phyloP scores from a whole-genome alignment of 495 filamentous ascomycete species.

The Bacidia rubella region DNA sequence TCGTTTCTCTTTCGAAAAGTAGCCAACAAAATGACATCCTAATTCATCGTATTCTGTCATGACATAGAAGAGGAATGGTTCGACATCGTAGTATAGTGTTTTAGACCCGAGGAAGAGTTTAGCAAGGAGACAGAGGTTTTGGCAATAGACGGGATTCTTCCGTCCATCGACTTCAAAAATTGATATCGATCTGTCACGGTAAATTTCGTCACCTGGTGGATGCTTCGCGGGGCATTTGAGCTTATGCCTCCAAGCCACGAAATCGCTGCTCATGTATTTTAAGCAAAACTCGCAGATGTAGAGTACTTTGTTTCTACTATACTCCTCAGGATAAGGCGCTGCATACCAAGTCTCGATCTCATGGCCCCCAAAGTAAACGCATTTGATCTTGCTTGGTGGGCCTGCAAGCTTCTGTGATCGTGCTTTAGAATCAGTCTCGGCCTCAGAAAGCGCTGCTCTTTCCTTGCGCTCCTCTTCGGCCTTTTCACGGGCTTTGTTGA shows the following conservation, averaged over 20 bases:
- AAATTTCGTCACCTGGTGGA: constrained; percentile 94
- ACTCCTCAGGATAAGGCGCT: constrained; percentile 97
- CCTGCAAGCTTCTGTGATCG: constrained; percentile 58
- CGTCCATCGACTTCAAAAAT: constrained; percentile 96
- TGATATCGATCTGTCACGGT: constrained; percentile 82
- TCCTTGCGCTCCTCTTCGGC: constrained; percentile 85
- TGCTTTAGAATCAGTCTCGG: constrained; percentile 32
- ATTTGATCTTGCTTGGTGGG: constrained; percentile 90
- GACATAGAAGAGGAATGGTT: constrained; percentile 96
- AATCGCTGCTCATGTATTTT: constrained; percentile 98
- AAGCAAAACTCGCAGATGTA: constrained; percentile 99
- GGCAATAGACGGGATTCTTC: constrained; percentile 94
- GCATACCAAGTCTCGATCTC: constrained; percentile 99
- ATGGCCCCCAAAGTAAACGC: constrained; percentile 92
- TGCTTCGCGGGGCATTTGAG: constrained; percentile 95
- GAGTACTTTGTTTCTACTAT: constrained; percentile 84
- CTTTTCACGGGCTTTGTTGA: constrained; percentile 74
- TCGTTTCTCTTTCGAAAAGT: constrained; percentile 99
- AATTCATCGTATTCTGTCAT: constrained; percentile 90
- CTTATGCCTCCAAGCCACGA: constrained; percentile 94
- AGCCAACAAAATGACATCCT: constrained; percentile 95
- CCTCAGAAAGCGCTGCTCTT: constrained; percentile 36
- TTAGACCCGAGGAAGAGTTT: constrained; percentile 96
- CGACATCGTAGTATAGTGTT: constrained; percentile 96
- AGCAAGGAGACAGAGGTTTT: constrained; percentile 89